Conservation (phyloP, 1,284 basidiomycete genomes). For the Cutaneotrichosporon daszewskae region DNA sequence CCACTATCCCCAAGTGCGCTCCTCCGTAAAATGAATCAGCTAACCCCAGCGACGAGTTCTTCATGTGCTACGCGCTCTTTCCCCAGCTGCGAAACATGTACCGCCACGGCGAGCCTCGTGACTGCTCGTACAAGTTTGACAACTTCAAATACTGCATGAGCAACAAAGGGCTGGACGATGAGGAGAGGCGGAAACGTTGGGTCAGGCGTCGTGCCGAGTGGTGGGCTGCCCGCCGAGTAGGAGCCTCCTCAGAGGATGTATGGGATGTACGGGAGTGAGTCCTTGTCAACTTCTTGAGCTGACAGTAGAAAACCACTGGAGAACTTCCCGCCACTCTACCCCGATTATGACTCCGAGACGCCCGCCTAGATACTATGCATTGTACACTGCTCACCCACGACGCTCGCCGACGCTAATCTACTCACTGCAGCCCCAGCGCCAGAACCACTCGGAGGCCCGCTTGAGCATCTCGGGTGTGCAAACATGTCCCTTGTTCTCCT, state of each 20-base stretch:
- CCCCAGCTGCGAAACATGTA: conserved; percentile 81
- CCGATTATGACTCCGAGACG: conserved; percentile 20
- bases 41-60: conserved; percentile 58
- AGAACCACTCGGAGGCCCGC: conserved; percentile 44
- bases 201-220: conserved; percentile 78
- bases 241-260: conserved; percentile 81
- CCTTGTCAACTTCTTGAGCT: background rate
- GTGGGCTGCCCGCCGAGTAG: conserved; percentile 73
- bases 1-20: no score
- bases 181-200: conserved; percentile 75
- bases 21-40: background rate
- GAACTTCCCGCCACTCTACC: conserved; percentile 39
- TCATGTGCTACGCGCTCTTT: conserved; percentile 72
- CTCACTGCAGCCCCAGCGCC: conserved; percentile 34
- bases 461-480: conserved; percentile 45
- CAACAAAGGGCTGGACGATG: conserved; percentile 68
- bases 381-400: no score
- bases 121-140: conserved; percentile 73
- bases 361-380: no score
- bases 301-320: conserved; percentile 28
- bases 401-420: no score
- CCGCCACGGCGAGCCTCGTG: conserved; percentile 70
- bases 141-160: conserved; percentile 96
- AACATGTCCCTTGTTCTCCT: conserved; percentile 45
- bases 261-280: conserved; percentile 80